These are phyloP conservation scores for Penicillium brevicompactum DNA, from an alignment of 2,329 filamentous ascomycete genomes.

Conservation along the genomic window DNA sequence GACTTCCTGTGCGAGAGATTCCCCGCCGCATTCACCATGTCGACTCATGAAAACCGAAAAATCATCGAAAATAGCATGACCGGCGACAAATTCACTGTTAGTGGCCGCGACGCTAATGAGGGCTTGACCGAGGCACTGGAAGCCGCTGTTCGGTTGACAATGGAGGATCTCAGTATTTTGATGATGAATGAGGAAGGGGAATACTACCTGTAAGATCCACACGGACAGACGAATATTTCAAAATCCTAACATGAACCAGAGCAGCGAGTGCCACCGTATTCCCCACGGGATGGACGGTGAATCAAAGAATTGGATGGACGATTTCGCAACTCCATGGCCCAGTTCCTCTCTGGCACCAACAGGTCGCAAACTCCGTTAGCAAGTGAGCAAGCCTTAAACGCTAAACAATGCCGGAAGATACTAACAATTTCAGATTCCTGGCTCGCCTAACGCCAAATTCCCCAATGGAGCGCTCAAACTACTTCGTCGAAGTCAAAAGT, in stretches of 20 bases:
- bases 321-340: slow-evolving; percentile 51
- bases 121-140: slow-evolving; percentile 50
- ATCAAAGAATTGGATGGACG: slow-evolving; percentile 52
- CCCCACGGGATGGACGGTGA: slow-evolving; percentile 55
- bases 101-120: slow-evolving; percentile 24
- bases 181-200: slow-evolving; percentile 49
- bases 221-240: not conserved
- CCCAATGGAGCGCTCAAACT: slow-evolving; percentile 53
- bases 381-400: slow-evolving; percentile 33
- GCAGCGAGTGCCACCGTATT: slow-evolving; percentile 56
- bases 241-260: slow-evolving; percentile 29
- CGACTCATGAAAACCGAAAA: slow-evolving; percentile 24
- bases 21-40: slow-evolving; percentile 46
- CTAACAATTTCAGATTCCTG: slow-evolving; percentile 43
- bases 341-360: slow-evolving; percentile 54
- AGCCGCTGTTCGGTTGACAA: slow-evolving; percentile 51
- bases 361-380: slow-evolving; percentile 46
- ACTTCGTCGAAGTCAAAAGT: slow-evolving; percentile 53
- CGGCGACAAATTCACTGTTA: slow-evolving; percentile 46
- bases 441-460: slow-evolving; percentile 46
- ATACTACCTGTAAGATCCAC: slow-evolving; percentile 47
- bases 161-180: slow-evolving; percentile 57
- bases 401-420: not conserved
- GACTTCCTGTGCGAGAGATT: slow-evolving; percentile 49
- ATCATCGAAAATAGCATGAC: slow-evolving; percentile 49